Evolutionary conservation across 2,329 filamentous ascomycete genomes (phyloP).

Genomic region (Xylariaceae sp.): DNA sequence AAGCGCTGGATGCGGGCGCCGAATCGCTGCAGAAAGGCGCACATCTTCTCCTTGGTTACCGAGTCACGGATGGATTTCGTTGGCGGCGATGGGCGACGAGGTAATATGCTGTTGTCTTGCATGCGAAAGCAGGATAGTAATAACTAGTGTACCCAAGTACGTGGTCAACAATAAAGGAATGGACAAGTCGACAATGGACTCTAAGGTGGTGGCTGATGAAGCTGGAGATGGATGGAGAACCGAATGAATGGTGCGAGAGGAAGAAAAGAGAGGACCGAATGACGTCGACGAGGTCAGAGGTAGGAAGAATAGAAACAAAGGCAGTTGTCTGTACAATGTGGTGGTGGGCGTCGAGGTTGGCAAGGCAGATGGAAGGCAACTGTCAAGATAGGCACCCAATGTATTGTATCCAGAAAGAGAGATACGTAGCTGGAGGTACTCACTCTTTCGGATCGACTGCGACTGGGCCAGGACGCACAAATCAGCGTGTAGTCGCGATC

Average conservation of each 20-base stretch:
- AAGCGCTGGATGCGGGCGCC: slow-evolving; percentile 25
- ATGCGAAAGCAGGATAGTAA: not conserved
- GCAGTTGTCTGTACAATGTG: not conserved
- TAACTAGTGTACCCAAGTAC: slow-evolving; percentile 6
- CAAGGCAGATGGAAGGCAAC: not conserved
- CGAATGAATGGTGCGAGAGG: too few relatives aligned
- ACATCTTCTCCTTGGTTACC: slow-evolving; percentile 18
- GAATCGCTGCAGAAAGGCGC: slow-evolving; percentile 23
- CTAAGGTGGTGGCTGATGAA: not conserved
- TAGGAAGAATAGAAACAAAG: slow-evolving; percentile 4
- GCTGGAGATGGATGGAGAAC: not conserved
- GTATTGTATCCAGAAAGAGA: too few relatives aligned
- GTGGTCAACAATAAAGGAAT: not conserved
- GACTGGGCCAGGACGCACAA: not conserved
- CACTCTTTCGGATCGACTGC: not conserved
- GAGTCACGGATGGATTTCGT: not conserved
- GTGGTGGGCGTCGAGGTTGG: not conserved
- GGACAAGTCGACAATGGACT: not conserved
- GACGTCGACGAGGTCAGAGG: not conserved
- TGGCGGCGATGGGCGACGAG: not conserved
- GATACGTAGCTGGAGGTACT: not conserved
- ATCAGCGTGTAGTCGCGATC: not conserved
- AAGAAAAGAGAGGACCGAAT: too few relatives aligned
- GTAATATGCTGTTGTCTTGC: not conserved
- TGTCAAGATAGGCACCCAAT: not conserved